These are phyloP conservation scores for Aspergillus olivimuriae DNA, from an alignment of 495 filamentous ascomycete species.

Conservation along the genomic window DNA sequence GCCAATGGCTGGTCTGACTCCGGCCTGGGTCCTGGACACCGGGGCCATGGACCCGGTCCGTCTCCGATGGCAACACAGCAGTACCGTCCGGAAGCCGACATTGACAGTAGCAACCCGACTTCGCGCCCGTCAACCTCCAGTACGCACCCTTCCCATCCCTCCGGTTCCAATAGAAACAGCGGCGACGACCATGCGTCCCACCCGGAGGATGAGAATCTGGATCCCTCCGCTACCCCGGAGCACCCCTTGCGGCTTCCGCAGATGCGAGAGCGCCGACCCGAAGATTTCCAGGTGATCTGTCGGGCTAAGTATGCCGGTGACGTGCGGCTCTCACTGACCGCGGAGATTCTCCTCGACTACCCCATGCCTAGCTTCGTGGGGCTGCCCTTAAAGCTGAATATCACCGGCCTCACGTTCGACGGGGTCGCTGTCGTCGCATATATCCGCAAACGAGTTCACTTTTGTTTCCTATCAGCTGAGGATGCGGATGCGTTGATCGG, in stretches of 20 bases:
- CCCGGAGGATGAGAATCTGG: constrained; percentile 9
- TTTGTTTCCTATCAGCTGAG: constrained; percentile 86
- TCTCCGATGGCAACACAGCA: constrained; percentile 5
- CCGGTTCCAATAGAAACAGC: constrained; percentile 24
- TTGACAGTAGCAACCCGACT: constrained; percentile 28
- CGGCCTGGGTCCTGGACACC: constrained; percentile 15
- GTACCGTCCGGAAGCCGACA: constrained; percentile 21
- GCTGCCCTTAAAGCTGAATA: constrained; percentile 82
- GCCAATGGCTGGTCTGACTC: constrained; percentile 46
- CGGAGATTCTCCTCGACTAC: constrained; percentile 93
- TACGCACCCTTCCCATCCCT: constrained; percentile 27
- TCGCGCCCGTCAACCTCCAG: constrained; percentile 42
- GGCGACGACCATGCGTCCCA: constrained; percentile 7
- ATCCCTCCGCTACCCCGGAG: constrained; percentile 20
- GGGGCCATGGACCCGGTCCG: constrained; percentile 11
- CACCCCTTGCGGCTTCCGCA: constrained; percentile 28
- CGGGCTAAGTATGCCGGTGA: constrained; percentile 84
- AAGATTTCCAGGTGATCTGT: constrained; percentile 83
- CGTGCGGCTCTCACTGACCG: constrained; percentile 77
- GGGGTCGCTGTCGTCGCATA: constrained; percentile 88
- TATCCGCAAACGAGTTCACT: constrained; percentile 71
- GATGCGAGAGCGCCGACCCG: constrained; percentile 36
- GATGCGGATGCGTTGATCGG: constrained; percentile 66
- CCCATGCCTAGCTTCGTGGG: constrained; percentile 96
- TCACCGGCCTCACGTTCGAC: constrained; percentile 91